Evolutionary conservation across 768 basidiomycete species (phyloP), one percentile per base, ranked within the genome.

Genomic region (Rhodosporidiobolus sp.): DNA sequence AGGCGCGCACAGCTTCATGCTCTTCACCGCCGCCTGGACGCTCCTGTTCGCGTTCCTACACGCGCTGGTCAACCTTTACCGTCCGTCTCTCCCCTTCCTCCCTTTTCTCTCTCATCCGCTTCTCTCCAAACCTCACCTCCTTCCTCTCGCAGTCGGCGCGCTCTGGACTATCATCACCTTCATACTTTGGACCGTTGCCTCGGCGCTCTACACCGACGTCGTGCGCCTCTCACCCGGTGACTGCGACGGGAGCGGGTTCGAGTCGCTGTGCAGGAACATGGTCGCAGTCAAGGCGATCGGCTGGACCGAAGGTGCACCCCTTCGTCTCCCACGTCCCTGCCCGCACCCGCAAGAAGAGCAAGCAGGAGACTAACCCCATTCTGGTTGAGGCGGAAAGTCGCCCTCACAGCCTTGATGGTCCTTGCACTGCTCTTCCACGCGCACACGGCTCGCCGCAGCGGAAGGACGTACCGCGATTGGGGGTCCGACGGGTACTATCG

Each of bases 391-490:
- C 38, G 8, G 38, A 43, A 43, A 54, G 78, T 84, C 54, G 90
- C 90, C 6, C 88, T 86, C 76, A 77, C 88, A 32, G 89, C 90
- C 19, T 81, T 91, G 57, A 81, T 90, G 52, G 81, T 87, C 56
- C 90, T 88, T 81, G 86, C 83, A 30, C 38, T 45, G 28, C 65
- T 85, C 65, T 89, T 87, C 80, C 83, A 90, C 63, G 88, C 85
- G 81, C 81, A 86, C 65, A 85, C 90, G 70, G 83, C 86, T 35
- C 81, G 82, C 58, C 77, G 79, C 30, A 83, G 87, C 72, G 84
- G 89, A 72, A 79, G 88, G 55, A 82, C 84, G 58, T 78, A 79
- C 49, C 83, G 90, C 49, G 80, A 84, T 56, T 78, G 4, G 4
- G 46, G 46, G 4, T 22, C 4, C 46, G 46, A 17, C 46, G 17